Evolutionary conservation across 2,329 filamentous ascomycete genomes (phyloP).

Genomic region (Exophiala oligosperma): DNA sequence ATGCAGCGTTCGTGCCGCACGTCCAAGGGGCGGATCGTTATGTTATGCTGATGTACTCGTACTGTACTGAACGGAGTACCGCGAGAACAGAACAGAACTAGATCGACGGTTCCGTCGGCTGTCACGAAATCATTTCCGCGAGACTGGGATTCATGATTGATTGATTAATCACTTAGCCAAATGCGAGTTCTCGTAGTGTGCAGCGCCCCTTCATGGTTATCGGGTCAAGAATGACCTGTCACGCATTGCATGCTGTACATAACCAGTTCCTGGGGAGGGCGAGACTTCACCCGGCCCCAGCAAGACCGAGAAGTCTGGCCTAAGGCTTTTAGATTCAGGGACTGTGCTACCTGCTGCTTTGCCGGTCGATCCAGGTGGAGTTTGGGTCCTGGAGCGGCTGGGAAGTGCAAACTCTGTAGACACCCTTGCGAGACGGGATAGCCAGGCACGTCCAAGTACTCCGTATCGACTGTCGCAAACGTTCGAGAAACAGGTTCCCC

Average conservation of each 20-base stretch:
- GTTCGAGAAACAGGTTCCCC: slow-evolving; percentile 1
- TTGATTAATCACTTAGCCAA: no score
- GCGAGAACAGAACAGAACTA: not conserved
- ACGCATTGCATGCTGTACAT: not conserved
- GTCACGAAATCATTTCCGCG: not conserved
- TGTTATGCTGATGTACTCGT: no score
- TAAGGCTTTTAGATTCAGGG: not conserved
- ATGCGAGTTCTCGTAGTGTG: no score
- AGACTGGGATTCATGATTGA: not conserved
- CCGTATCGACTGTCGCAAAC: not conserved
- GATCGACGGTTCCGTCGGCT: not conserved
- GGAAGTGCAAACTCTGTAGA: not conserved
- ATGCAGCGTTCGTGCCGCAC: not conserved
- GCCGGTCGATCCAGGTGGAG: not conserved
- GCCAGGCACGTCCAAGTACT: no score
- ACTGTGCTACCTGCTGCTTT: not conserved
- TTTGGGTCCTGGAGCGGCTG: not conserved
- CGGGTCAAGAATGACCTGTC: not conserved
- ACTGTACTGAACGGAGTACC: no score
- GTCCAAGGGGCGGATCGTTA: no score
- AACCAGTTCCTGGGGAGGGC: no score
- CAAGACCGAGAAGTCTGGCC: not conserved
- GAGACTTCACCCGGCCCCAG: no score
- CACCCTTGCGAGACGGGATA: no score
- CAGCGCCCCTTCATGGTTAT: no score